Evolutionary conservation across 176 grass and related monocot species (phyloP).

Genomic region (Saccharum officinarum): DNA sequence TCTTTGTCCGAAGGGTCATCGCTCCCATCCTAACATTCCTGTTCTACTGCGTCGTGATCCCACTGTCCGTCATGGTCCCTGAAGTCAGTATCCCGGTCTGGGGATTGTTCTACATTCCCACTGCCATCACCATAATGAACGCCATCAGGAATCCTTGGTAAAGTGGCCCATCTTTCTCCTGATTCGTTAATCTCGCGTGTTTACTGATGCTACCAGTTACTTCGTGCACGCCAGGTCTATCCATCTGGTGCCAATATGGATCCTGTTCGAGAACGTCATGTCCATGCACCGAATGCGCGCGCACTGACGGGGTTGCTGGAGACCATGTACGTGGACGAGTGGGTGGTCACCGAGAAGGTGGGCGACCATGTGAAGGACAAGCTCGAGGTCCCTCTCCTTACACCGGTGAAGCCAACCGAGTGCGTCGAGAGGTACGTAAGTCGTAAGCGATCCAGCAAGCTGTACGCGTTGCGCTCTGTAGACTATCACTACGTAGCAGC

Average conservation of each 20-base stretch:
- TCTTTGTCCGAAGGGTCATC: constrained; percentile 67
- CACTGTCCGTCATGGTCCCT: constrained; percentile 51
- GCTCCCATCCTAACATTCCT: constrained; percentile 69
- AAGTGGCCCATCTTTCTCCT: not conserved
- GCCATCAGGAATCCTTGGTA: constrained; percentile 70
- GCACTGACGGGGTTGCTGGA: constrained; percentile 51
- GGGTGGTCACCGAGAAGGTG: constrained; percentile 75
- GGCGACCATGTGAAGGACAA: constrained; percentile 44
- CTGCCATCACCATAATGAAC: constrained; percentile 71
- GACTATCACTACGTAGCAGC: not conserved
- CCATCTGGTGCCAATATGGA: constrained; percentile 62
- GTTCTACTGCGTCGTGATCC: constrained; percentile 76
- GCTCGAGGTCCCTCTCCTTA: constrained; percentile 36
- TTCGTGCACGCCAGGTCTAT: constrained; percentile 40
- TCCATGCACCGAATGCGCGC: constrained; percentile 68
- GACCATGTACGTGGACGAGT: constrained; percentile 55
- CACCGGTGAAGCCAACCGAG: constrained; percentile 45
- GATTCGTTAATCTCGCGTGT: not conserved
- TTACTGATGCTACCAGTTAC: not conserved
- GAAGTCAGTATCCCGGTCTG: constrained; percentile 70
- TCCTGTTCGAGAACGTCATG: constrained; percentile 85
- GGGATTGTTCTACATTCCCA: constrained; percentile 76
- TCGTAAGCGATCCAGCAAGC: not conserved
- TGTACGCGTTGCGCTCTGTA: not conserved
- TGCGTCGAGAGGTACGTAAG: constrained; percentile 56